Base-by-base conservation (phyloP, 257 asterid genomes). In the Mitragyna speciosa region DNA sequence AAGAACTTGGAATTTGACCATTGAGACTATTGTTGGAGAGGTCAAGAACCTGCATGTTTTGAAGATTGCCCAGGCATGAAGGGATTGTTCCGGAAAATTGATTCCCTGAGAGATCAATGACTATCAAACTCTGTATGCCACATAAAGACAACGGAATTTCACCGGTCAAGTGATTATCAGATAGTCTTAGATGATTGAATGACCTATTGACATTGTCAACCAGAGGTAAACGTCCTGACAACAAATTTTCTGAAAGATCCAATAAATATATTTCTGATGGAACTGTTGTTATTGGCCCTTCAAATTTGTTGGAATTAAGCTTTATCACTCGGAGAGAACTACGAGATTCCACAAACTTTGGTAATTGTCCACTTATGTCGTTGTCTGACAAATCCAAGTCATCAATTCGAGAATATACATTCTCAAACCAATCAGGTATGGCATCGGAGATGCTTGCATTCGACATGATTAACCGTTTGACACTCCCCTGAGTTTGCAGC, bases 1-100 rank as follows among this genome's bases (percentile, higher is more conserved):
- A 19, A 15, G 84, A 78, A 48, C 72, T 26, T 10, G 90, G 86
- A 58, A 87, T 83, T 43, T 71, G 30, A 19, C 89, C 89, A 0
- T 8, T 31, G 30, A 85, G 80, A 36, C 45, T 81, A 54, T 85
- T 85, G 5, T 58, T 75, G 1, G 81, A 51, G 8, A 83, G 77
- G 70, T 83, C 86, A 3, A 83, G 74, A 39, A 74, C 67, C 19
- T 0, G 7, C 58, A 83, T 24, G 24, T 31, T 16, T 28, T 58
- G 70, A 20, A 83, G 65, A 51, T 70, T 66, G 41, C 52, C 83
- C 16, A 83, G 36, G 73, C 86, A 83, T 20, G 30, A n/a, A 24
- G 83, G 86, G 30, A 83, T 73, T 45, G 7, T 83, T 58, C 86
- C 86, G 19, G 86, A 56, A 9, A 83, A 70, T 33, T 47, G 72